A percentile compares a stretch with the other conserved stretches of the same genome.
These are phyloP conservation scores for Corymbia maculata DNA, from an alignment of 345 rosid species.

Conservation along the genomic window DNA sequence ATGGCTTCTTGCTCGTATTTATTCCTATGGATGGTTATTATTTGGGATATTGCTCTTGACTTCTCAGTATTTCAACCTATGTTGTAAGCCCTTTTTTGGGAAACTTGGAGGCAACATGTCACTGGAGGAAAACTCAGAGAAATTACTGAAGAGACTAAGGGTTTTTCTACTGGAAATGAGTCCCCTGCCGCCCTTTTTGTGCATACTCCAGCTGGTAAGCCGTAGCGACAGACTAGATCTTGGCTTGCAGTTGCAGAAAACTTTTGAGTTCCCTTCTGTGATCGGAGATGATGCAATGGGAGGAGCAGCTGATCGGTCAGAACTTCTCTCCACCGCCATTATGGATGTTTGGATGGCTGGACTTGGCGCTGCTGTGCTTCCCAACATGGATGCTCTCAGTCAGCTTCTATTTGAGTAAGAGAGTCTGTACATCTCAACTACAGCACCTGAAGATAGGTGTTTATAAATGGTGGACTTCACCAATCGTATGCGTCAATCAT, in stretches of 20 bases:
- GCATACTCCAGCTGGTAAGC: constrained; percentile 96
- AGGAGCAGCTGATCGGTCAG: constrained; percentile 77
- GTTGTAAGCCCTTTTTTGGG: constrained; percentile 23
- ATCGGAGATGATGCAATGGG: constrained; percentile 73
- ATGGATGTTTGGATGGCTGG: constrained; percentile 99
- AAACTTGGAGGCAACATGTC: constrained; percentile 87
- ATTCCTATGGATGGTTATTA: neutral
- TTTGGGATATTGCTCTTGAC: neutral
- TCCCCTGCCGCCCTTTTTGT: constrained; percentile 93
- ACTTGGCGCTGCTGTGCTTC: constrained; percentile 89
- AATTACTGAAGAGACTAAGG: constrained; percentile 95
- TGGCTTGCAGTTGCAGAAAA: constrained; percentile 72
- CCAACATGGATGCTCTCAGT: constrained; percentile 91
- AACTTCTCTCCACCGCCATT: constrained; percentile 96
- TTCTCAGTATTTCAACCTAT: neutral
- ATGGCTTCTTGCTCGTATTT: neutral
- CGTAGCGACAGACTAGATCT: constrained; percentile 89
- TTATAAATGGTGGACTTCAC: neutral
- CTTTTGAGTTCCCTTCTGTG: constrained; percentile 87
- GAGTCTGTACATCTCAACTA: constrained; percentile 85
- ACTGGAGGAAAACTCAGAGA: constrained; percentile 97
- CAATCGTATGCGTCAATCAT: neutral
- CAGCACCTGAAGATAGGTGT: constrained; percentile 85
- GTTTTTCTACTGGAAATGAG: constrained; percentile 85
- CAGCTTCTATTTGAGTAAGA: constrained; percentile 91